These are phyloP conservation scores for Dendrobium catenatum DNA, from an alignment of 106 monocot genomes.

Conservation along the genomic window DNA sequence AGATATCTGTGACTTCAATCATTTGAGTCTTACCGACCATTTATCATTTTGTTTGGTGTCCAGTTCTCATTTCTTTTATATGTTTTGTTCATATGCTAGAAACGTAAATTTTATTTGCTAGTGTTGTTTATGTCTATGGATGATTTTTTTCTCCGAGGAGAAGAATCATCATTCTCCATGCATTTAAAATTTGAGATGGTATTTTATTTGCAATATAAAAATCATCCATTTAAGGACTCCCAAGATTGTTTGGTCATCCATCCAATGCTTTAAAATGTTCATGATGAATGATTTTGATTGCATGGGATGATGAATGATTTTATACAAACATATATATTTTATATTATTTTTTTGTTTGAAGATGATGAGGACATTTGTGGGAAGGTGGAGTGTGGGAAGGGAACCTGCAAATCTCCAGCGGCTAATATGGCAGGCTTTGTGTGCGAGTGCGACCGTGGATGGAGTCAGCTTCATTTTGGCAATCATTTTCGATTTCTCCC, in stretches of 20 bases:
- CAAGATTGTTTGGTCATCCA: not conserved
- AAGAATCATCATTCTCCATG: not conserved
- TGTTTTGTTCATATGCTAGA: no score
- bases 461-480: constrained; percentile 16
- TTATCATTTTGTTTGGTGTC: no score
- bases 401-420: constrained; percentile 17
- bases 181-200: not conserved
- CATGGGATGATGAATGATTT: not conserved
- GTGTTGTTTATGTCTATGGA: not conserved
- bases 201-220: no score
- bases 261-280: not conserved
- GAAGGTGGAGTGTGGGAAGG: constrained; percentile 27
- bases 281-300: not conserved
- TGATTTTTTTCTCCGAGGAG: not conserved
- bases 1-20: not conserved
- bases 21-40: no score
- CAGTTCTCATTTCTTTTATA: no score
- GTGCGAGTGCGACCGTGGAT: constrained; percentile 27
- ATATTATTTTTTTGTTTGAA: not conserved
- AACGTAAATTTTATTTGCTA: no score
- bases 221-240: not conserved
- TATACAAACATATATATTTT: not conserved
- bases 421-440: constrained; percentile 13
- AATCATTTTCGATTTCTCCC: constrained; percentile 30
- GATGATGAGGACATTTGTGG: constrained; percentile 16